Evolutionary conservation across 306 rosid species (phyloP).

Genomic region (Alnus glutinosa): DNA sequence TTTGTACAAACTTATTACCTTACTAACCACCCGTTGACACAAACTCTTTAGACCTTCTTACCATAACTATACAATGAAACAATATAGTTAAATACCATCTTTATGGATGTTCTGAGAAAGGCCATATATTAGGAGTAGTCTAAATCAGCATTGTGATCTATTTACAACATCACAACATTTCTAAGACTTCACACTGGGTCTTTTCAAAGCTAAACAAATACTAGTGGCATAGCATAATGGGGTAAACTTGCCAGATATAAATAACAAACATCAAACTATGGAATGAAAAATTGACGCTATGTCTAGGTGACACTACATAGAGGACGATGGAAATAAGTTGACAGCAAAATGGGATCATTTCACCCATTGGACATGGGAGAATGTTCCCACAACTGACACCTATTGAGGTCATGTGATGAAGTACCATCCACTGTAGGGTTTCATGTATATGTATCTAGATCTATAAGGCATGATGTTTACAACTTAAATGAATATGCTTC

Average conservation of each 20-base stretch:
- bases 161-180: neutral
- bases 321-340: neutral
- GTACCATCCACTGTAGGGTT: neutral
- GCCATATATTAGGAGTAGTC: neutral
- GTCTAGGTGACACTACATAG: neutral
- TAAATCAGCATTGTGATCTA: neutral
- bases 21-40: neutral
- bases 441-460: neutral
- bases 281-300: neutral
- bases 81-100: neutral
- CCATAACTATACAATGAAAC: neutral
- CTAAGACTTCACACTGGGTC: neutral
- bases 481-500: neutral
- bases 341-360: neutral
- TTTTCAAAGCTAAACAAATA: neutral
- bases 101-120: neutral
- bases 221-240: neutral
- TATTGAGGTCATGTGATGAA: neutral
- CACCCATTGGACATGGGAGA: neutral
- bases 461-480: neutral
- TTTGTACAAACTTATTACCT: neutral
- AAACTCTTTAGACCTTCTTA: neutral
- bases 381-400: neutral
- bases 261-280: neutral
- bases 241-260: neutral